Evolutionary conservation across 495 filamentous ascomycete genomes (phyloP), one percentile per base, ranked within the genome.

Genomic region (Penicillium subrubescens): DNA sequence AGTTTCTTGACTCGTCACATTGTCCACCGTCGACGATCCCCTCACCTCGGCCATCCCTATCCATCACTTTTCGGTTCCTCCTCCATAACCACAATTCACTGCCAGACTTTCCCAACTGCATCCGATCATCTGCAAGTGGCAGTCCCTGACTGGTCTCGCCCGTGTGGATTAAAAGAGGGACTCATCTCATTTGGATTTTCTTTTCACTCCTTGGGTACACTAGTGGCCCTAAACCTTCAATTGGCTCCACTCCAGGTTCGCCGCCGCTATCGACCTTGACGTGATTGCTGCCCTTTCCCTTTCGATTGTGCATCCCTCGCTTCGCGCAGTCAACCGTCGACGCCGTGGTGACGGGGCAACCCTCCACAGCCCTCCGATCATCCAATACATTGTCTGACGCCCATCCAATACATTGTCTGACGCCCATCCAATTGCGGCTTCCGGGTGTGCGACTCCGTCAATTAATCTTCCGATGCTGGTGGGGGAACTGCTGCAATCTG

Each of bases 1-100:
- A 33, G 31, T 33, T 33, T 33, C 37, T 67, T 59, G 75, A 77
- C 72, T 72, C 62, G 66, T 79, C 75, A 79, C 70, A 75, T 70
- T 68, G 6, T 44, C n/a, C 27, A 37, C 25, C 61, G 65, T 62
- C 53, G 63, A 62, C 62, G 67, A 59, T 65, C 67, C 54, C 68
- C 66, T 66, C 69, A 34, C 69, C 52, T 69, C 46, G 35, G 17
- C 51, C 54, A 60, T 61, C 60, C 61, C 64, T 63, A 35, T 58
- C 63, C 50, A 55, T 54, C 19, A 23, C 21, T 7, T 7, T 27
- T 34, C 27, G 11, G 23, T 44, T 19, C 19, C 46, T 50, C 21
- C 21, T 8, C 23, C 46, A 1, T 15, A 14, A 25, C 39, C 19
- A 27, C 23, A 27, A 27, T 27, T 27, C 25, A 27, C 4, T 27